Conservation (phyloP, 345 rosid species). For the Streptanthus diversifolius region DNA sequence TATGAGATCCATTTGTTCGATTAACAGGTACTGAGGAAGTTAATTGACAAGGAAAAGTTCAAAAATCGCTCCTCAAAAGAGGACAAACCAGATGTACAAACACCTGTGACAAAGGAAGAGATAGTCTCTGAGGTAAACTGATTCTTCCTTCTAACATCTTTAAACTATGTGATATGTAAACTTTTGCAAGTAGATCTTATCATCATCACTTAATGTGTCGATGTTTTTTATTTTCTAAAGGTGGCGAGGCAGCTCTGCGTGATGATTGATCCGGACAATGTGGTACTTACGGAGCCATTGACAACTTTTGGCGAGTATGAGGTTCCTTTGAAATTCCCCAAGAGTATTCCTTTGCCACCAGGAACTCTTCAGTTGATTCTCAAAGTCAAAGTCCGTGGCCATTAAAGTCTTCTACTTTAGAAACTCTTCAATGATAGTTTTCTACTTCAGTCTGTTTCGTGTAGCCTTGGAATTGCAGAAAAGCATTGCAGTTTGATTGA, state of each 20-base stretch:
- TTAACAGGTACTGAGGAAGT: slow-evolving; percentile 55
- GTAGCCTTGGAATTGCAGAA: slow-evolving; percentile 16
- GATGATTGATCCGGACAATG: slow-evolving; percentile 65
- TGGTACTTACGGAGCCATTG: slow-evolving; percentile 58
- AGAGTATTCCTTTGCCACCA: slow-evolving; percentile 72
- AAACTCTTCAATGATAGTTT: neutral
- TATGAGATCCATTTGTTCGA: neutral
- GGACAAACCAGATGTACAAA: slow-evolving; percentile 61
- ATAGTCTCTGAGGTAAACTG: slow-evolving; percentile 64
- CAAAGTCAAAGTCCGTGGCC: slow-evolving; percentile 73
- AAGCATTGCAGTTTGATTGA: slow-evolving; percentile 1
- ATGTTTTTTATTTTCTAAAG: slow-evolving; percentile 28
- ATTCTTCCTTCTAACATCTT: neutral
- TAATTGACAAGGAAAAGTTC: slow-evolving; percentile 57
- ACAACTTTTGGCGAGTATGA: slow-evolving; percentile 69
- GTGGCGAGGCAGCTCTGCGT: slow-evolving; percentile 83
- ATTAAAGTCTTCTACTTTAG: slow-evolving; percentile 30
- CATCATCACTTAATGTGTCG: neutral
- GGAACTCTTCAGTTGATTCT: slow-evolving; percentile 80
- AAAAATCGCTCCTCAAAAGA: slow-evolving; percentile 65
- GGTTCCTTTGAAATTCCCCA: slow-evolving; percentile 72
- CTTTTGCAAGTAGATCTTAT: neutral
- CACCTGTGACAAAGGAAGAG: slow-evolving; percentile 71
- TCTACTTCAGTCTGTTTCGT: slow-evolving; percentile 2
- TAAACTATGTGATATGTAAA: neutral